Conservation (phyloP, 768 basidiomycete species). For the Lyophyllum semitale region DNA sequence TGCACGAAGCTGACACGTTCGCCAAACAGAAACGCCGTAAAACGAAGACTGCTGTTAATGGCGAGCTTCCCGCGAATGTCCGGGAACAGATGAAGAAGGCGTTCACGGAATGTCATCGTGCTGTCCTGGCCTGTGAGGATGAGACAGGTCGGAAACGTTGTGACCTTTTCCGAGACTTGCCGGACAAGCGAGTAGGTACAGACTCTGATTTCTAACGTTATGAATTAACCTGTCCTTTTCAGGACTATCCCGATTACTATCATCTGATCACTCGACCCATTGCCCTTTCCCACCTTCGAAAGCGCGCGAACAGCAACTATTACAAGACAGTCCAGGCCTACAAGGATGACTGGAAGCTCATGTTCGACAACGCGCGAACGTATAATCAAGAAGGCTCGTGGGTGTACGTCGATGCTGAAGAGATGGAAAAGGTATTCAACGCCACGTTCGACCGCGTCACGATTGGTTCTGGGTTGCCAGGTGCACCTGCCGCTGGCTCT, state of each 20-base stretch:
- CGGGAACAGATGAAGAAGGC: slow-evolving; percentile 84
- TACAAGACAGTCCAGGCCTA: slow-evolving; percentile 79
- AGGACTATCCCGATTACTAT: slow-evolving; percentile 95
- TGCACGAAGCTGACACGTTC: neutral
- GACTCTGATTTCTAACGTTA: neutral
- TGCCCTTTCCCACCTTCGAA: slow-evolving; percentile 83
- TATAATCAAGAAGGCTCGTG: slow-evolving; percentile 96
- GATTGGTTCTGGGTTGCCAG: slow-evolving; percentile 72
- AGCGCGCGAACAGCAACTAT: slow-evolving; percentile 61
- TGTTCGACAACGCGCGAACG: slow-evolving; percentile 92
- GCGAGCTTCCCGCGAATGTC: slow-evolving; percentile 57
- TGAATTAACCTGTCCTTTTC: slow-evolving; percentile 18
- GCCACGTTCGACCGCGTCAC: slow-evolving; percentile 66
- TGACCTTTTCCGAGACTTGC: slow-evolving; percentile 87
- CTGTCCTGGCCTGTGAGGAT: slow-evolving; percentile 73
- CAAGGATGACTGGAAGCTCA: slow-evolving; percentile 80
- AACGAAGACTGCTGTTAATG: slow-evolving; percentile 47
- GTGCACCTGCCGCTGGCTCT: slow-evolving; percentile 49
- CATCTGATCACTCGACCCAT: slow-evolving; percentile 87
- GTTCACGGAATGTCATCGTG: slow-evolving; percentile 74
- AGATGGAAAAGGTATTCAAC: slow-evolving; percentile 90
- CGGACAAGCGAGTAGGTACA: slow-evolving; percentile 65
- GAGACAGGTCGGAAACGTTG: slow-evolving; percentile 77
- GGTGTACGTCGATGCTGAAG: slow-evolving; percentile 92
- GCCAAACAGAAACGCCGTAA: slow-evolving; percentile 79